Evolutionary conservation across 2,329 filamentous ascomycete genomes (phyloP), one percentile per base, ranked within the genome.

Genomic region (Dothidotthia symphoricarpi): DNA sequence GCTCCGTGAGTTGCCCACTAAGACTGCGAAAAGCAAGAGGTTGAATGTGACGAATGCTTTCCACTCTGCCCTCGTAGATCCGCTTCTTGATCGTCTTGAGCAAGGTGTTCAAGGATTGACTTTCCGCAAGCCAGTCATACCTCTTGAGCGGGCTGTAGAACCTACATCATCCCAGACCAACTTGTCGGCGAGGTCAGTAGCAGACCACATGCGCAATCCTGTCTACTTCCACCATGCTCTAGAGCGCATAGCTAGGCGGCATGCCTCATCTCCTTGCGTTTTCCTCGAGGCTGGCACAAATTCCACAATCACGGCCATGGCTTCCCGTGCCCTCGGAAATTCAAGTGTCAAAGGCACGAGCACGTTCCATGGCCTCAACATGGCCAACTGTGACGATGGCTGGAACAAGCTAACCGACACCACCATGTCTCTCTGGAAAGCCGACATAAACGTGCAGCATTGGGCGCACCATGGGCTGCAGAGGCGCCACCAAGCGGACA

Each of bases 201-300:
- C 64, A 0, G 35, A 62, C 0, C 74, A 76, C 34, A 66, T 71
- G 51, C 47, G 72, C 1, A 27, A 66, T 0, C 70, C 74, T 0
- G 74, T 77, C 0, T 74, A 60, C 46, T 75, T 74, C 45, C 25
- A 60, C 15, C 59, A 74, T 6, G 75, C 70, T 0, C 39, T 76
- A 0, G 51, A 69, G 24, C 49, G 73, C 1, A 46, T 77, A 0
- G 45, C 57, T 0, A 37, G 63, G 6, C n/a, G n/a, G n/a, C n/a
- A n/a, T n/a, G 34, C 57, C 5, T 46, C 57, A 9, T 24, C 49
- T 59, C 17, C 24, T 5, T 41, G 38, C 12, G 40, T 48, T 8
- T 60, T 46, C 46, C 43, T 60, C 2, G 57, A 60, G 30, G 55
- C 55, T 22, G 55, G 53, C 7, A 45, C 43, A 2, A 36, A 45